Base-by-base conservation (phyloP, 2,329 filamentous ascomycete species). In the Epichloe festucae region DNA sequence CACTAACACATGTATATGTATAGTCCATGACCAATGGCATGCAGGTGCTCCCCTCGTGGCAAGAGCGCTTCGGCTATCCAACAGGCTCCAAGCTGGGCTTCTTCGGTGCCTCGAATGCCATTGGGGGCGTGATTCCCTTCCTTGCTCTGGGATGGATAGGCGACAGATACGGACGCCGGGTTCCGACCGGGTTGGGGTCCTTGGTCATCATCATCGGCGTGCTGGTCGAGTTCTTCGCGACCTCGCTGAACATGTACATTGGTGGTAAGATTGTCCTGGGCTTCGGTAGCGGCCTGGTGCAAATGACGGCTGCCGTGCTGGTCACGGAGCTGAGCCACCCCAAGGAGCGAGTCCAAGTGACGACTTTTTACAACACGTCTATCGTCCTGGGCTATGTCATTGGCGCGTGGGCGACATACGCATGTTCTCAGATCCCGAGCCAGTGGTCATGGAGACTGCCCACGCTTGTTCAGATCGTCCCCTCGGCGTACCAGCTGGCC, bases 381-480 rank as follows among this genome's bases (percentile, higher is more conserved):
- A 71, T 70, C n/a, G 69, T 65, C 2, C 57, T 68, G 14, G 67
- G 67, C 31, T 67, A 66, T 52, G 65, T 67, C 2, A 62, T 69
- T 38, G 66, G 63, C 19, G 65, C 66, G 15, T 69, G 67, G 67
- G 62, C 61, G 2, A 68, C 67, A 1, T 69, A 65, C 48, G 67
- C 65, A 12, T 62, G 57, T 51, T 61, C 57, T 35, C 54, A 53
- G 15, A 63, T 63, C 31, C 46, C 54, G 2, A 54, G 51, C 15
- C 50, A 59, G 31, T 78, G 75, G 76, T 69, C 70, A 0, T 76
- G 73, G 77, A 67, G 74, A 45, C 66, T 78, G 17, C 78, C 77
- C 0, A 74, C 73, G 1, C 64, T 79, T 4, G 60, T 77, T 2
- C 78, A 81, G 59, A 70, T 72, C 43, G 53, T 73, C 4, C 73